phyloP scores from a whole-genome alignment of 1,139 yeast genomes.

The Suhomyces anneliseae region DNA sequence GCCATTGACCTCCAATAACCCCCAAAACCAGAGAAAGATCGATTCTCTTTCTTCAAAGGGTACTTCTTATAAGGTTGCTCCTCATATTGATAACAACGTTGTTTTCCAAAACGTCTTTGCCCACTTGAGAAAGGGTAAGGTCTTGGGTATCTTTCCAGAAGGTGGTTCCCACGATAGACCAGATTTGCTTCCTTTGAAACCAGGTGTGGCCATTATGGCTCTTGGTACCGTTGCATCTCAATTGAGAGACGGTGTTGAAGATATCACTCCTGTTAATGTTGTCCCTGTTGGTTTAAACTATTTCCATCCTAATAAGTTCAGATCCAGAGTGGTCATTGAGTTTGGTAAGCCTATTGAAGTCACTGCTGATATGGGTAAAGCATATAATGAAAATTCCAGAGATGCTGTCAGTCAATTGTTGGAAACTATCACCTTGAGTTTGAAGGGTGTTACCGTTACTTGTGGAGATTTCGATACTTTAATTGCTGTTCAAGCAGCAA shows the following conservation, averaged over 20 bases:
- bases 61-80: constrained; percentile 55
- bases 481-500: constrained; percentile 89
- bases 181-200: constrained; percentile 85
- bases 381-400: constrained; percentile 16
- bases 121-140: constrained; percentile 55
- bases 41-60: constrained; percentile 45
- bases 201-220: constrained; percentile 98
- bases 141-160: constrained; percentile 72
- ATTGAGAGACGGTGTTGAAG: constrained; percentile 15
- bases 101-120: constrained; percentile 65
- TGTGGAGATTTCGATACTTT: constrained; percentile 91
- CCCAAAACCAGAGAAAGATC: constrained; percentile 25
- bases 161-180: constrained; percentile 95
- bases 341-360: constrained; percentile 88
- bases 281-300: constrained; percentile 98
- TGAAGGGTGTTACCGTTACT: constrained; percentile 86
- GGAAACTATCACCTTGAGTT: constrained; percentile 68
- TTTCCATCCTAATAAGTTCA: constrained; percentile 91
- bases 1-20: constrained; percentile 42
- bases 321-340: constrained; percentile 93
- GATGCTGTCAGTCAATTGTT: constrained; percentile 49
- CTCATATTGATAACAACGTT: constrained; percentile 59
- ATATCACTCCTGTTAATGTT: constrained; percentile 54
- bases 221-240: constrained; percentile 66
- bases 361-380: constrained; percentile 39